These are phyloP conservation scores for Chaetomiaceae sp. DNA, from an alignment of 2,329 filamentous ascomycete species.

Conservation along the genomic window DNA sequence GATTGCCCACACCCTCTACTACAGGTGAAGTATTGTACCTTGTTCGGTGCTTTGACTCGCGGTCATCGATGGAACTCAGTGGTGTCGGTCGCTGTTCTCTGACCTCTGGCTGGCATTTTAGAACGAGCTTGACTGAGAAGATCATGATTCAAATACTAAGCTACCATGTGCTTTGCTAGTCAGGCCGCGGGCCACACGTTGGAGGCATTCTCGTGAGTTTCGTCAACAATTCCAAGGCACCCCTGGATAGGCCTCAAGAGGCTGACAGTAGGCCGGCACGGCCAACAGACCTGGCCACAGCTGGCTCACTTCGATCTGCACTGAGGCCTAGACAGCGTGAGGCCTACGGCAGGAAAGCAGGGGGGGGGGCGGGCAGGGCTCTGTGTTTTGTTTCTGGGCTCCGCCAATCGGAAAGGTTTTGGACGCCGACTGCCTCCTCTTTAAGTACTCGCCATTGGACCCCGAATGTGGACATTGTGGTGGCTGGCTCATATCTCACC, in stretches of 20 bases:
- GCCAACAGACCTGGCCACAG: background rate
- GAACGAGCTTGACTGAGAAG: background rate
- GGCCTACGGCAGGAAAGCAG: background rate
- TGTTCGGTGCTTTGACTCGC: too few species aligned
- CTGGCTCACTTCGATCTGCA: background rate
- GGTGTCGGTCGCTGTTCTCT: background rate
- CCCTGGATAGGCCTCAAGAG: background rate
- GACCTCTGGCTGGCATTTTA: background rate
- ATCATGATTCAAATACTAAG: conserved; percentile 5
- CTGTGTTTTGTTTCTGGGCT: background rate
- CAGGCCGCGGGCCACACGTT: background rate
- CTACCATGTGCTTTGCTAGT: background rate
- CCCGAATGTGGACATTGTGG: background rate
- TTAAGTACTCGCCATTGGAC: background rate
- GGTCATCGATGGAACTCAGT: background rate
- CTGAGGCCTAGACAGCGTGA: background rate
- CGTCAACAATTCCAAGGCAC: background rate
- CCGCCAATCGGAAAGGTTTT: background rate
- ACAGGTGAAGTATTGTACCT: too few species aligned
- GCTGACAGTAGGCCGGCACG: background rate
- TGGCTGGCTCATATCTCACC: background rate
- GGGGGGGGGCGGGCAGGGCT: background rate
- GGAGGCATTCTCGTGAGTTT: conserved; percentile 1
- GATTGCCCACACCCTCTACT: too few species aligned
- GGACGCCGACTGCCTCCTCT: background rate